phyloP scores from a whole-genome alignment of 228 moss, liverwort and hornwort genomes.

The Sphagnum magellanicum region DNA sequence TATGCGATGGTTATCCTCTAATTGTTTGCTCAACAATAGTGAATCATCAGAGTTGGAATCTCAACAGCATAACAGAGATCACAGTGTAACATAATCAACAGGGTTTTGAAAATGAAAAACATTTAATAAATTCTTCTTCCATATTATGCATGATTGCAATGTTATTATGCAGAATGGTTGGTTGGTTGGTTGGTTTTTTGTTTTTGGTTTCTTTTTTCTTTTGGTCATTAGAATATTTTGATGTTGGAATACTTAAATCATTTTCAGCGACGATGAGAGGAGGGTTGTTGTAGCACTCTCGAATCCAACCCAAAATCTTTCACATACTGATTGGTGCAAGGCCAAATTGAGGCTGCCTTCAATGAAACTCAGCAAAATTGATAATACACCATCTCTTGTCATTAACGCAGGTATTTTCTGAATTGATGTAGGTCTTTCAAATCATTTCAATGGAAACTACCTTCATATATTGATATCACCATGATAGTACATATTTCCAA shows the following conservation, averaged over 20 bases:
- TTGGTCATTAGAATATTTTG: too few species aligned
- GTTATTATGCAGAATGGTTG: too few species aligned
- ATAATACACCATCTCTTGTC: background rate
- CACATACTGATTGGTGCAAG: slow-evolving; percentile 41
- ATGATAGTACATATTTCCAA: background rate
- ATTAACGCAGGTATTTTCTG: background rate
- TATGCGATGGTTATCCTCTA: slow-evolving; percentile 41
- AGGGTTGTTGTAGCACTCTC: slow-evolving; percentile 38
- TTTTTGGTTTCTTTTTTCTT: too few species aligned
- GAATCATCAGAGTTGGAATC: slow-evolving; percentile 8
- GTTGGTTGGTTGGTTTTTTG: too few species aligned
- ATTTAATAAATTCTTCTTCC: background rate
- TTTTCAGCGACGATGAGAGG: slow-evolving; percentile 56
- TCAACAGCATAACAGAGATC: too few species aligned
- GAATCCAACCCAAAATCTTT: slow-evolving; percentile 32
- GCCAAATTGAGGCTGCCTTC: slow-evolving; percentile 48
- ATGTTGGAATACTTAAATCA: slow-evolving; percentile 7
- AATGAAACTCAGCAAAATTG: background rate
- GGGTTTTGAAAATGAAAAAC: background rate
- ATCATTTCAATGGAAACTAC: too few species aligned
- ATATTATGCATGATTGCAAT: background rate
- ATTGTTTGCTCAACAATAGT: slow-evolving; percentile 9
- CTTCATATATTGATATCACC: background rate
- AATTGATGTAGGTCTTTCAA: too few species aligned
- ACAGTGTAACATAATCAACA: background rate